A percentile compares a stretch with the other conserved stretches of the same genome.
Evolutionary conservation across 2,329 filamentous ascomycete species (phyloP).

Genomic region (Pseudohalonectria lignicola): DNA sequence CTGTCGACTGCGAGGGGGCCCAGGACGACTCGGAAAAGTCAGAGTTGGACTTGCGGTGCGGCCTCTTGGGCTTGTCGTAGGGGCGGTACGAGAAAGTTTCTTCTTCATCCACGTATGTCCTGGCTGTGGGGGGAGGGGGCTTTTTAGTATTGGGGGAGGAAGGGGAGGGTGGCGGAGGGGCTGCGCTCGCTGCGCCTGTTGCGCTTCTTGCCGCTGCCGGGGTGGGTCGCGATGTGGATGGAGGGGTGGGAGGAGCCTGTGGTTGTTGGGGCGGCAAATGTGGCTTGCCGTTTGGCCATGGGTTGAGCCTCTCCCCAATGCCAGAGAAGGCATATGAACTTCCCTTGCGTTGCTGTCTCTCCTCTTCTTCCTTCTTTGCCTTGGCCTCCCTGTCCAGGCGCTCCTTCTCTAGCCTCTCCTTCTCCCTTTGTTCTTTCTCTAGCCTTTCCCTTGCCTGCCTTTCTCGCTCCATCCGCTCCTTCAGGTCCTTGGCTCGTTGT

Average conservation of each 20-base stretch:
- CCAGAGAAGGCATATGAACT: conserved; percentile 53
- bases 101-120: conserved; percentile 50
- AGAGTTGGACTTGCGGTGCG: conserved; percentile 46
- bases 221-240: conserved; percentile 15
- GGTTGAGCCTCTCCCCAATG: conserved; percentile 58
- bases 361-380: conserved; percentile 19
- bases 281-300: conserved; percentile 55
- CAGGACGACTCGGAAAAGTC: conserved; percentile 80
- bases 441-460: conserved; percentile 23
- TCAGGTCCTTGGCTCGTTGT: conserved; percentile 30
- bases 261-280: conserved; percentile 19
- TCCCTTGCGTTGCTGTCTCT: conserved; percentile 26
- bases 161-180: conserved; percentile 4
- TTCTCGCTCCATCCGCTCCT: conserved; percentile 32
- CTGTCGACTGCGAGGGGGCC: conserved; percentile 72
- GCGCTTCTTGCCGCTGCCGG: conserved; percentile 21
- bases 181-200: neutral
- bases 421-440: conserved; percentile 21
- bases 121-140: conserved; percentile 38
- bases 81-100: conserved; percentile 65
- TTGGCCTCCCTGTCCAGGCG: conserved; percentile 16
- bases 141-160: conserved; percentile 27
- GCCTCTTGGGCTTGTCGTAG: conserved; percentile 58
- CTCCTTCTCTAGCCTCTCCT: conserved; percentile 20
- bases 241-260: conserved; percentile 11